These are phyloP conservation scores for Cyberlindnera mycetangii DNA, from an alignment of 805 yeast genomes.

Conservation along the genomic window DNA sequence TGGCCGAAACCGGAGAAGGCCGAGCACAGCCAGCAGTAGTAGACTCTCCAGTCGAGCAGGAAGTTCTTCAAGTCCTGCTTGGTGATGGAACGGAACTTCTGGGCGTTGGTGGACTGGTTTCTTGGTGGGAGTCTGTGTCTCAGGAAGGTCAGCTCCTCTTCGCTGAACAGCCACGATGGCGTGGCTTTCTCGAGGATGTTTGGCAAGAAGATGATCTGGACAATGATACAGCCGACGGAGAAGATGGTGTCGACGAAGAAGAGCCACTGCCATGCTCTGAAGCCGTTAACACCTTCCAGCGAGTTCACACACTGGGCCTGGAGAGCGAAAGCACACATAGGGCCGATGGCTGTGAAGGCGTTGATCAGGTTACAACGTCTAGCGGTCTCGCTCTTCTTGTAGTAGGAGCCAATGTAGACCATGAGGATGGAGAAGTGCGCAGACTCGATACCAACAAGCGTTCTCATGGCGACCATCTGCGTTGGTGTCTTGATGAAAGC, in stretches of 20 bases:
- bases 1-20: slow-evolving; percentile 11
- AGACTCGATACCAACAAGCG: slow-evolving; percentile 67
- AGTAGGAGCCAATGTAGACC: slow-evolving; percentile 57
- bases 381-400: slow-evolving; percentile 52
- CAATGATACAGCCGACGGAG: slow-evolving; percentile 31
- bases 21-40: slow-evolving; percentile 10
- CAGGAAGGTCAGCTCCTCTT: slow-evolving; percentile 10
- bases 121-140: slow-evolving; percentile 14
- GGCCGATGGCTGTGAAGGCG: slow-evolving; percentile 61
- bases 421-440: slow-evolving; percentile 64
- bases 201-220: slow-evolving; percentile 22
- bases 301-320: slow-evolving; percentile 48
- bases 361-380: slow-evolving; percentile 63
- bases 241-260: slow-evolving; percentile 63
- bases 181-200: slow-evolving; percentile 28
- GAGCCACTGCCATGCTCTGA: slow-evolving; percentile 67
- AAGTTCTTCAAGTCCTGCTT: slow-evolving; percentile 8
- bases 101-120: slow-evolving; percentile 6
- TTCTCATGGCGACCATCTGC: slow-evolving; percentile 60
- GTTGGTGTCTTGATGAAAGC: slow-evolving; percentile 47
- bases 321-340: slow-evolving; percentile 54
- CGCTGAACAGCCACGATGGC: slow-evolving; percentile 30
- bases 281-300: slow-evolving; percentile 43
- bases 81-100: slow-evolving; percentile 3
- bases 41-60: slow-evolving; percentile 13